Evolutionary conservation across 2,329 filamentous ascomycete genomes (phyloP).

Genomic region (Aspergillus fumigatiaffinis): DNA sequence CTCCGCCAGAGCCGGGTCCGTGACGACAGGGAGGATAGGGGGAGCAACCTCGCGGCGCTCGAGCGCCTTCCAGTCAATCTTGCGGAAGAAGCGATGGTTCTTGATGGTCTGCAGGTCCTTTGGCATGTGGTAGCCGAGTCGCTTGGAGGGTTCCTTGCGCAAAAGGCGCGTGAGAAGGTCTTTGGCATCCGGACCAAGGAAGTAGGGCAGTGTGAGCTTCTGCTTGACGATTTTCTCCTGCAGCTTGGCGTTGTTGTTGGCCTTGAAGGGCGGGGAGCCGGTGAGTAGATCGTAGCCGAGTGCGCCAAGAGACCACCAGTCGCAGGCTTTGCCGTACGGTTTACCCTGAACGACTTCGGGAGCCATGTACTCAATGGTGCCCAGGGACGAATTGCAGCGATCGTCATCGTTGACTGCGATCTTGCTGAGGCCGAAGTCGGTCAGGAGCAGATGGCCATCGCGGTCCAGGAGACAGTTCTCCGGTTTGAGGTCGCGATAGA

Average conservation of each 20-base stretch:
- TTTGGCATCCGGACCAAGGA: slow-evolving; percentile 85
- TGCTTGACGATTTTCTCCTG: slow-evolving; percentile 94
- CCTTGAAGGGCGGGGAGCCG: slow-evolving; percentile 84
- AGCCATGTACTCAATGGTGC: slow-evolving; percentile 98
- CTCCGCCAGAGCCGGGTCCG: slow-evolving; percentile 91
- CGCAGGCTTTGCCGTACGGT: slow-evolving; percentile 88
- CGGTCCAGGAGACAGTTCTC: slow-evolving; percentile 94
- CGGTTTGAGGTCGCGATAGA: slow-evolving; percentile 95
- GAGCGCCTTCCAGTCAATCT: slow-evolving; percentile 90
- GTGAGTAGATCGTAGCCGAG: slow-evolving; percentile 91
- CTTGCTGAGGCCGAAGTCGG: slow-evolving; percentile 96
- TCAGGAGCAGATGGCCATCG: slow-evolving; percentile 87
- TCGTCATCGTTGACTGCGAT: slow-evolving; percentile 71
- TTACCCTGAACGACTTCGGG: slow-evolving; percentile 87
- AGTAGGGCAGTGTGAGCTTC: slow-evolving; percentile 86
- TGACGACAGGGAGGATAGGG: slow-evolving; percentile 89
- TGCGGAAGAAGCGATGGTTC: slow-evolving; percentile 92
- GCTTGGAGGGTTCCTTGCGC: slow-evolving; percentile 86
- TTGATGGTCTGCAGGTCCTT: slow-evolving; percentile 84
- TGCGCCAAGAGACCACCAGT: slow-evolving; percentile 98
- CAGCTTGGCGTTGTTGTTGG: slow-evolving; percentile 88
- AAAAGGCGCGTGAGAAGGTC: slow-evolving; percentile 86
- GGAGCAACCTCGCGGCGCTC: slow-evolving; percentile 77
- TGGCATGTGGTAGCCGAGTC: slow-evolving; percentile 81
- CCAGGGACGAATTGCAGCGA: slow-evolving; percentile 82